Base-by-base conservation (phyloP, 140 eudicot genomes). In the Bidens hawaiensis region DNA sequence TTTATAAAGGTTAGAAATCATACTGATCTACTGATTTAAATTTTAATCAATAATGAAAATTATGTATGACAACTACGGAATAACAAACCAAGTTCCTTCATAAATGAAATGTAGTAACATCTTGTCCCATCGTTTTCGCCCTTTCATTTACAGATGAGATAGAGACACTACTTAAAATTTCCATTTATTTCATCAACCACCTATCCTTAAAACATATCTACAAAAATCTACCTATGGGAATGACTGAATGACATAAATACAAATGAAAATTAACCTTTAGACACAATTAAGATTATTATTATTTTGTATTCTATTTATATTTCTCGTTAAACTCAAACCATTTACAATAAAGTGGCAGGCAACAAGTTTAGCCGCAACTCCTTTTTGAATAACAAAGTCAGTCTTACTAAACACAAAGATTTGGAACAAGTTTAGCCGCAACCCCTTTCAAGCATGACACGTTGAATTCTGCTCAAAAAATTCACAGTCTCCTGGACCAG, bases 151-250 rank as follows among this genome's bases (percentile, higher is more conserved):
- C 56, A 49, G 15, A 49, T 7, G 56, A 49, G 12, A 19, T 21
- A 21, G n/a, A 21, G 15, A 21, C 30, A 9, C 1, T 49, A 47
- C 12, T 49, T 6, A 15, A 49, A 9, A 22, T 21, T 49, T 49
- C 22, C 56, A 49, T 22, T 49, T 49, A 49, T 49, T 49, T 49
- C 56, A 46, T 16, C 52, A 49, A 49, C 56, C 24, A 49, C 56
- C 30, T 12, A 22, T 22, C 15, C 28, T 17, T 49, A 49, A 49
- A 49, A 49, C 11, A 48, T 46, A 46, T 46, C 24, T 6, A 18
- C 6, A 17, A 6, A 49, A 1, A 49, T 9, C 27, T 21, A 47
- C 6, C 9, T 47, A 6, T 2, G 12, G 9, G 43, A 36, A 36
- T 36, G 43, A 36, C 45, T 36, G 43, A 36, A 36, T 36, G 43